These are phyloP conservation scores for Casuarina equisetifolia DNA, from an alignment of 306 rosid genomes.

Conservation along the genomic window DNA sequence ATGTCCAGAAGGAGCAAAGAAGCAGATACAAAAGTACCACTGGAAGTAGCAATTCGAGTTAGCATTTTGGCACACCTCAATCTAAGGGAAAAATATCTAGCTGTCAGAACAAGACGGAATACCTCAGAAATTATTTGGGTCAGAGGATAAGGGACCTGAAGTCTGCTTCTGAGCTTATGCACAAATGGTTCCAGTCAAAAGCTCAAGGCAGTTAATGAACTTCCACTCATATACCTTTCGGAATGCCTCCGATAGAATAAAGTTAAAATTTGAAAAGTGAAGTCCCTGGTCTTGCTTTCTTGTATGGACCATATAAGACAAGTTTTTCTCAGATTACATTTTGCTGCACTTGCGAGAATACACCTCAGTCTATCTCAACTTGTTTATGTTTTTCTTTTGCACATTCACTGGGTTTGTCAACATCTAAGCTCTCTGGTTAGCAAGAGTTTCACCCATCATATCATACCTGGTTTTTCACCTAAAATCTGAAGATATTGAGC, in stretches of 20 bases:
- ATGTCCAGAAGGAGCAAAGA: constrained; percentile 57
- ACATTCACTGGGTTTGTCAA: too few species aligned
- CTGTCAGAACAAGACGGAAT: constrained; percentile 87
- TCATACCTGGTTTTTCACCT: too few species aligned
- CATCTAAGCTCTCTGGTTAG: too few species aligned
- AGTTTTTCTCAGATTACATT: neutral
- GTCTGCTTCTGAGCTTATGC: constrained; percentile 72
- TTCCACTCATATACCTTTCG: constrained; percentile 42
- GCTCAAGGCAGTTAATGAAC: constrained; percentile 32
- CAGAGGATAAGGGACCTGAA: constrained; percentile 82
- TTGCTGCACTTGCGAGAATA: neutral
- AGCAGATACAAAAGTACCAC: constrained; percentile 68
- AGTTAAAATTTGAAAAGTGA: neutral
- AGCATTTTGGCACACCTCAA: constrained; percentile 81
- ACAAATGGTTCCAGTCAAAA: constrained; percentile 80
- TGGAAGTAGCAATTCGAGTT: constrained; percentile 67
- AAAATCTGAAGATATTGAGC: too few species aligned
- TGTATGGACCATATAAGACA: neutral
- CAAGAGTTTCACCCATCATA: too few species aligned
- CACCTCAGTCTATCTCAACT: too few species aligned
- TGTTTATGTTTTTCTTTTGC: too few species aligned
- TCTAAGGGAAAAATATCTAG: constrained; percentile 81
- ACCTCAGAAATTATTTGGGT: constrained; percentile 84
- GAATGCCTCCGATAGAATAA: constrained; percentile 66
- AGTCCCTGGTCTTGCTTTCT: neutral